phyloP scores from a whole-genome alignment of 345 rosid species.

The Lepidium sativum region DNA sequence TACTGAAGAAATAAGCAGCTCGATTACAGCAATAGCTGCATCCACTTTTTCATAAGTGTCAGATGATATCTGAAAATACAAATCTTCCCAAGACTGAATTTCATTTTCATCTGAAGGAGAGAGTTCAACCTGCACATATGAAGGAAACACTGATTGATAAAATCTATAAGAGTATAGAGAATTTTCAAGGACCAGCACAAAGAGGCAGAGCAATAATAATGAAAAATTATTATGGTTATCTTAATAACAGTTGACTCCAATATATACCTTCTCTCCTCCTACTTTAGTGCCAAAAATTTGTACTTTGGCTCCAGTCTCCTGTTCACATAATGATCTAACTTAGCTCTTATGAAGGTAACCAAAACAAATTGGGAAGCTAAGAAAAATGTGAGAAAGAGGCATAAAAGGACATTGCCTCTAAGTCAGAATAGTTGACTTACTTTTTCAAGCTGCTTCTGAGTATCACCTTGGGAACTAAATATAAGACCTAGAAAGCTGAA shows the following conservation, averaged over 20 bases:
- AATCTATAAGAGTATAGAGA: slow-evolving; percentile 2
- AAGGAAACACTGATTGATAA: neutral
- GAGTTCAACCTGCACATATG: slow-evolving; percentile 55
- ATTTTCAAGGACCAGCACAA: neutral
- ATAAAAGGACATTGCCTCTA: too few species aligned
- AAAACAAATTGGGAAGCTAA: too few species aligned
- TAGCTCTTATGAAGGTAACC: neutral
- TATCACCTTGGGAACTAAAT: slow-evolving; percentile 75
- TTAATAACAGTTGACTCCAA: neutral
- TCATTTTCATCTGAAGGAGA: slow-evolving; percentile 51
- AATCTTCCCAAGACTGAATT: slow-evolving; percentile 46
- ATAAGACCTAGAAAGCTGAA: slow-evolving; percentile 65
- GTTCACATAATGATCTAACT: slow-evolving; percentile 14
- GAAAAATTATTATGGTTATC: neutral
- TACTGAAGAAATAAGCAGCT: slow-evolving; percentile 67
- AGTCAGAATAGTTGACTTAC: slow-evolving; percentile 26
- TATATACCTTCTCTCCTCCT: slow-evolving; percentile 61
- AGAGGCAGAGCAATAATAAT: neutral
- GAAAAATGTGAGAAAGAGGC: too few species aligned
- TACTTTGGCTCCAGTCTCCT: slow-evolving; percentile 86
- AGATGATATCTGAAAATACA: slow-evolving; percentile 62
- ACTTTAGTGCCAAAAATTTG: slow-evolving; percentile 52
- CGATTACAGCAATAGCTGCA: slow-evolving; percentile 72
- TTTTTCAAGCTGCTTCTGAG: slow-evolving; percentile 72
- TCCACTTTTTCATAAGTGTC: slow-evolving; percentile 86